Evolutionary conservation across 805 yeast species (phyloP).

Genomic region (Hanseniaspora lachancei): DNA sequence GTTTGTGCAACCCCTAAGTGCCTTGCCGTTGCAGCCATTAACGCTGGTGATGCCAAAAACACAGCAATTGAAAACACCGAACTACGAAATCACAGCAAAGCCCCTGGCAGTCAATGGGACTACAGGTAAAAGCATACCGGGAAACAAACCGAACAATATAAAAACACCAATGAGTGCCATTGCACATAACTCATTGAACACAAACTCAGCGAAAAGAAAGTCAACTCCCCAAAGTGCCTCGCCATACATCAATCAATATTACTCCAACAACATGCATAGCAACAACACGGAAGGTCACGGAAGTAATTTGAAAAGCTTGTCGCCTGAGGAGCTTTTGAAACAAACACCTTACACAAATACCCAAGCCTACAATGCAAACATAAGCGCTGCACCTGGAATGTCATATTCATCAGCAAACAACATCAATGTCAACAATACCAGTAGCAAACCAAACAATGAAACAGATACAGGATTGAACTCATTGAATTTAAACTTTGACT

Average conservation of each 20-base stretch:
- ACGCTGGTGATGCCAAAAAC: constrained; percentile 8
- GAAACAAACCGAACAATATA: not conserved
- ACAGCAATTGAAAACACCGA: constrained; percentile 11
- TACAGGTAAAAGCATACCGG: not conserved
- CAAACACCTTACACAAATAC: constrained; percentile 2
- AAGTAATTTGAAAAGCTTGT: constrained; percentile 1
- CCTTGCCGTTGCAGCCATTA: not conserved
- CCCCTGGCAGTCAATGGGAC: constrained; percentile 3
- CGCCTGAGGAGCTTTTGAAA: constrained; percentile 10
- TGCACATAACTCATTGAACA: not conserved
- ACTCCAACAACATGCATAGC: not conserved
- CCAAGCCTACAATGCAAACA: not conserved
- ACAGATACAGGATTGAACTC: not conserved
- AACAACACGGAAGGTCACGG: not conserved
- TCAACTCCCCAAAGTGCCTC: constrained; percentile 11
- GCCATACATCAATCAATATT: constrained; percentile 7
- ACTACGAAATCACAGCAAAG: constrained; percentile 7
- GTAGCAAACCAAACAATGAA: not conserved
- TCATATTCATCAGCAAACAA: not conserved
- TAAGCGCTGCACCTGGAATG: not conserved
- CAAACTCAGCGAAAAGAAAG: not conserved
- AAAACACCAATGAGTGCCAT: not conserved
- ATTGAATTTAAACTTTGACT: constrained; percentile 9
- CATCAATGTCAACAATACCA: not conserved
- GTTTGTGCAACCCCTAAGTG: constrained; percentile 7